These are phyloP conservation scores for Globisporangium emineosum DNA, from an alignment of 352 stramenopile species.

Conservation along the genomic window DNA sequence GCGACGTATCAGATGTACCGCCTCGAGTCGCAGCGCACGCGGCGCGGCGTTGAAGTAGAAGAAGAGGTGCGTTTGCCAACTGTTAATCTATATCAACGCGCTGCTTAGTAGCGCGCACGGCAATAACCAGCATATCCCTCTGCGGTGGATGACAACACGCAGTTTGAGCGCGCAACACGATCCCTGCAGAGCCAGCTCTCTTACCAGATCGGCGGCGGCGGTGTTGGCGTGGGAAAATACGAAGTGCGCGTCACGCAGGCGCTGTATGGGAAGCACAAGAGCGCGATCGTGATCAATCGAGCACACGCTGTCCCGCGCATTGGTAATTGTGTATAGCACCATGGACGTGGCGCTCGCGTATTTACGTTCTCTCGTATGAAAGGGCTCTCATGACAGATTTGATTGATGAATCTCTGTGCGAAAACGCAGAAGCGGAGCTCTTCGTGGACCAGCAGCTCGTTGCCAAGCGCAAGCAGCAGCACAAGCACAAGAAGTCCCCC, in stretches of 20 bases:
- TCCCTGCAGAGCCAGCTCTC: conserved; percentile 44
- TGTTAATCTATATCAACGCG: too few relatives aligned
- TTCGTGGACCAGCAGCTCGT: conserved; percentile 40
- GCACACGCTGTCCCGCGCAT: conserved; percentile 46
- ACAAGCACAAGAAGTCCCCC: not conserved
- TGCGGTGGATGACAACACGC: not conserved
- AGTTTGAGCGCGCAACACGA: conserved; percentile 52
- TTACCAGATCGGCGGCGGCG: not conserved
- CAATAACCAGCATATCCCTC: not conserved
- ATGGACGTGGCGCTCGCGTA: too few relatives aligned
- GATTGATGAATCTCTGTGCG: too few relatives aligned
- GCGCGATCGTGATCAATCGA: conserved; percentile 57
- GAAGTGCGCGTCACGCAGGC: conserved; percentile 38
- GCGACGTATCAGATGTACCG: conserved; percentile 57
- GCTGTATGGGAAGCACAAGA: conserved; percentile 18
- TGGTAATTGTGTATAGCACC: conserved; percentile 33
- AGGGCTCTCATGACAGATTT: not conserved
- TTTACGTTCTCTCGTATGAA: not conserved
- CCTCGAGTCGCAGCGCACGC: conserved; percentile 44
- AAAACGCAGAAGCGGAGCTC: conserved; percentile 47
- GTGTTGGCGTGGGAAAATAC: conserved; percentile 29
- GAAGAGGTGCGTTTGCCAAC: conserved; percentile 42
- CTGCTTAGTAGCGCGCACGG: too few relatives aligned
- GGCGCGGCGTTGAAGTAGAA: conserved; percentile 25
- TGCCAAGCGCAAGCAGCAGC: conserved; percentile 4